Conservation (phyloP, 2,329 filamentous ascomycete species). For the Lomentospora prolificans region DNA sequence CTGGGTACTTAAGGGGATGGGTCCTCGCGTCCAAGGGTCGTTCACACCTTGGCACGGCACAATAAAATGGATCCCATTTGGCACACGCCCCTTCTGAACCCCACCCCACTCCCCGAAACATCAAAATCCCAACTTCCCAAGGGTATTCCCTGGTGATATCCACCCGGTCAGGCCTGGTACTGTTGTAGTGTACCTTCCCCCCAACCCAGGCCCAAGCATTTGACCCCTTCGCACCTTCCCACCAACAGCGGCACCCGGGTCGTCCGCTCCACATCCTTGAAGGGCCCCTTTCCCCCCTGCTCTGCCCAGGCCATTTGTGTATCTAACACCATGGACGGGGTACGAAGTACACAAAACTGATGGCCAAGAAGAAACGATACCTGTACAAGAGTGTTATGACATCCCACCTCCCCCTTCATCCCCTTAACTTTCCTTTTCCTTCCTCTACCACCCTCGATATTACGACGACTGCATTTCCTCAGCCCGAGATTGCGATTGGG, state of each 20-base stretch:
- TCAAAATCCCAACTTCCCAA: not conserved
- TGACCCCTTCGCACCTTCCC: not conserved
- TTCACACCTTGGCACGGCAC: conserved; percentile 1
- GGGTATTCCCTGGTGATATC: not conserved
- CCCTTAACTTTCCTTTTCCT: not conserved
- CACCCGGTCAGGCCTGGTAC: not conserved
- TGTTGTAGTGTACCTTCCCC: not conserved
- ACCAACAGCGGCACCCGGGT: not conserved
- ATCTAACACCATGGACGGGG: not conserved
- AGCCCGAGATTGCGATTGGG: not conserved
- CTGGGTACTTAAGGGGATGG: too few relatives aligned
- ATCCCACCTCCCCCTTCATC: conserved; percentile 3
- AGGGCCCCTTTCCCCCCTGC: not conserved
- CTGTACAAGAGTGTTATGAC: conserved; percentile 2
- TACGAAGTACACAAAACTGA: not conserved
- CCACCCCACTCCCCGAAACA: not conserved
- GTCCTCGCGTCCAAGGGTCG: too few relatives aligned
- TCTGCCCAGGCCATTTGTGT: not conserved
- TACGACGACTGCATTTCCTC: not conserved
- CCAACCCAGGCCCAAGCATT: not conserved
- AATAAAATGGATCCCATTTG: not conserved
- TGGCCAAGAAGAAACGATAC: not conserved
- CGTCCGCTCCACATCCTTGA: not conserved
- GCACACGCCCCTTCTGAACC: not conserved
- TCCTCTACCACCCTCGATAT: not conserved